These are phyloP conservation scores for Phaseolus lunatus DNA, from an alignment of 306 rosid genomes.

Conservation along the genomic window DNA sequence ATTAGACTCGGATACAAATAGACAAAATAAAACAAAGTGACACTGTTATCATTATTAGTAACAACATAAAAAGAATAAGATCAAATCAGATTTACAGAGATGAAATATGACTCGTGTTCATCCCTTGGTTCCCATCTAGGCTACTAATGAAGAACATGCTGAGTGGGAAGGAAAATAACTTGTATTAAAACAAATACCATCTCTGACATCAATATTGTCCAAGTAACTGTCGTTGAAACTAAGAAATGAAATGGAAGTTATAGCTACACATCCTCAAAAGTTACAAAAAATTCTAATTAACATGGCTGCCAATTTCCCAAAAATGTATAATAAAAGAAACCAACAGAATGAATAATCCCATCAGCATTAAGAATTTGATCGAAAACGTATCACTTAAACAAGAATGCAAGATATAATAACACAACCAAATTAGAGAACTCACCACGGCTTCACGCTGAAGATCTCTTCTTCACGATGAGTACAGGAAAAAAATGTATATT, in stretches of 20 bases:
- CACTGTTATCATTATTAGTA: too few species aligned
- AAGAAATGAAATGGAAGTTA: background rate
- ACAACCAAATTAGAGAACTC: background rate
- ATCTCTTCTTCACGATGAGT: conserved; percentile 17
- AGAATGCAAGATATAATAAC: conserved; percentile 31
- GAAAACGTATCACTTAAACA: background rate
- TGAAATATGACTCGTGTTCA: background rate
- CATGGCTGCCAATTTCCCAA: background rate
- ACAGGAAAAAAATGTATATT: background rate
- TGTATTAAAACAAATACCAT: background rate
- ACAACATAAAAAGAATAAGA: too few species aligned
- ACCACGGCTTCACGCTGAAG: conserved; percentile 10
- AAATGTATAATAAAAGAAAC: conserved; percentile 4
- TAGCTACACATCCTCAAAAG: background rate
- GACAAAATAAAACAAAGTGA: background rate
- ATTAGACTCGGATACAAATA: too few species aligned
- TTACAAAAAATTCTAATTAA: background rate
- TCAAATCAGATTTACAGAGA: background rate
- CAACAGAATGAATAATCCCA: background rate
- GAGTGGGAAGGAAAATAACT: background rate
- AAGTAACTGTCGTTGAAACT: background rate
- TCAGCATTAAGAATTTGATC: background rate
- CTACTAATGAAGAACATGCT: background rate
- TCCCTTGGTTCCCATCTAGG: background rate
- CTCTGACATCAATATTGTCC: background rate